Evolutionary conservation across 352 stramenopile species (phyloP).

Genomic region (Globisporangium orthogonon): DNA sequence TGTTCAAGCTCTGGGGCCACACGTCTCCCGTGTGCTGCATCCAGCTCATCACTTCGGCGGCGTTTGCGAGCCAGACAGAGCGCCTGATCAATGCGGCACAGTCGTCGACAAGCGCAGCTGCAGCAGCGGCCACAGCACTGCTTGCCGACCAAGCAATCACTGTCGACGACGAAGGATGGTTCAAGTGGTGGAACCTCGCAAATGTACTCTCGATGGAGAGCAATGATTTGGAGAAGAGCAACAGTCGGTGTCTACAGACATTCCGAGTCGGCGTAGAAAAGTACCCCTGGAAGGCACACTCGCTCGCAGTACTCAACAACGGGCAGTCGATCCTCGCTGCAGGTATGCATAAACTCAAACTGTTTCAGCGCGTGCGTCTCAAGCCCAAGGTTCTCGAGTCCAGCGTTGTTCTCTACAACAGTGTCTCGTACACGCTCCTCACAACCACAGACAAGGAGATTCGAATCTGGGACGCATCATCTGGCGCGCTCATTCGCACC

Average conservation of each 20-base stretch:
- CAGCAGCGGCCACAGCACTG: conserved; percentile 16
- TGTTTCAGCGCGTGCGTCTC: conserved; percentile 55
- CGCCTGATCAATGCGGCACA: not conserved
- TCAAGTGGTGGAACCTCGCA: conserved; percentile 77
- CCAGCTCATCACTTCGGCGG: conserved; percentile 42
- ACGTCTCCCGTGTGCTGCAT: conserved; percentile 61
- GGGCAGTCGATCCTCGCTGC: conserved; percentile 52
- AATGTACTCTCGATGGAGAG: conserved; percentile 61
- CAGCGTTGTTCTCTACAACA: conserved; percentile 63
- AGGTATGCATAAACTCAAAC: conserved; percentile 62
- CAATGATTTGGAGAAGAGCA: conserved; percentile 45
- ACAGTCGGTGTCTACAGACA: conserved; percentile 54
- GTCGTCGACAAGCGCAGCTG: conserved; percentile 7
- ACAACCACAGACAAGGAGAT: conserved; percentile 66
- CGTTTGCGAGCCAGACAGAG: conserved; percentile 12
- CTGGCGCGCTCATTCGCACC: conserved; percentile 44
- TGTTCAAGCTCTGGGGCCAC: conserved; percentile 70
- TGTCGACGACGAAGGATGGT: conserved; percentile 75
- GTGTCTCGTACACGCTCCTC: conserved; percentile 53
- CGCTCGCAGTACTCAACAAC: conserved; percentile 52
- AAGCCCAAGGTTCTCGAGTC: conserved; percentile 56
- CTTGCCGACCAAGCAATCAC: conserved; percentile 67
- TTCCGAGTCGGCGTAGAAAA: conserved; percentile 66
- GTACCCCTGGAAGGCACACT: conserved; percentile 66
- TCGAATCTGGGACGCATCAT: conserved; percentile 61